phyloP scores from a whole-genome alignment of 257 asterid species.

The Craterostigma plantagineum region DNA sequence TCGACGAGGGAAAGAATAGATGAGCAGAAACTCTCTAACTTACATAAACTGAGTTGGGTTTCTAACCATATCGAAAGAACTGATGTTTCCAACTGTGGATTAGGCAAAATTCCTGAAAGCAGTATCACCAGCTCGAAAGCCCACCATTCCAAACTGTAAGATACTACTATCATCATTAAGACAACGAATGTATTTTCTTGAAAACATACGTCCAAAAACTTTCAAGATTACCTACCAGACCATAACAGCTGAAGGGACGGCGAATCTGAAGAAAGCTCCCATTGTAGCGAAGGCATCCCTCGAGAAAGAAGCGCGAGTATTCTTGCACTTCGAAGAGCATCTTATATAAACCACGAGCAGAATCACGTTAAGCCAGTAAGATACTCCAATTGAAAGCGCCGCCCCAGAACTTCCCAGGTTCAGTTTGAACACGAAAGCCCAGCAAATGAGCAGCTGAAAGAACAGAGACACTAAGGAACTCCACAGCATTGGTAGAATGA shows the following conservation, averaged over 20 bases:
- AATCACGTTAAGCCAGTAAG: conserved; percentile 59
- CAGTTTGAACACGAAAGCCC: conserved; percentile 44
- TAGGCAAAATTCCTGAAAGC: conserved; percentile 60
- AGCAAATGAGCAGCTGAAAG: conserved; percentile 45
- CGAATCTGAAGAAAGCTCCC: conserved; percentile 44
- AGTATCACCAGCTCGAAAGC: conserved; percentile 48
- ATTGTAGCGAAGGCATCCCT: conserved; percentile 22
- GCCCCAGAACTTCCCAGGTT: conserved; percentile 55
- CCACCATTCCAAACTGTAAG: conserved; percentile 70
- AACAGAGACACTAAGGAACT: conserved; percentile 37
- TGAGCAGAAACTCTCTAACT: too few relatives aligned
- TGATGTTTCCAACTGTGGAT: conserved; percentile 66
- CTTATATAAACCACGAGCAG: conserved; percentile 32
- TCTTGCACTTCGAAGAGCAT: conserved; percentile 37
- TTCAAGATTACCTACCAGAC: too few relatives aligned
- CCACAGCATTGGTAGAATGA: conserved; percentile 55
- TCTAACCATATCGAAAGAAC: conserved; percentile 54
- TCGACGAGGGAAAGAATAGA: too few relatives aligned
- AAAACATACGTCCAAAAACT: too few relatives aligned
- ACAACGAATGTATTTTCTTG: conserved; percentile 10
- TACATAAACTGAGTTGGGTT: neutral
- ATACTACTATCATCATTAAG: neutral
- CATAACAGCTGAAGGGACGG: conserved; percentile 73
- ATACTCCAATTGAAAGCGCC: conserved; percentile 47
- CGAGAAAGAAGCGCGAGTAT: conserved; percentile 18